Base-by-base conservation (phyloP, 139 green algal genomes). In the Diplosphaera chodatii region DNA sequence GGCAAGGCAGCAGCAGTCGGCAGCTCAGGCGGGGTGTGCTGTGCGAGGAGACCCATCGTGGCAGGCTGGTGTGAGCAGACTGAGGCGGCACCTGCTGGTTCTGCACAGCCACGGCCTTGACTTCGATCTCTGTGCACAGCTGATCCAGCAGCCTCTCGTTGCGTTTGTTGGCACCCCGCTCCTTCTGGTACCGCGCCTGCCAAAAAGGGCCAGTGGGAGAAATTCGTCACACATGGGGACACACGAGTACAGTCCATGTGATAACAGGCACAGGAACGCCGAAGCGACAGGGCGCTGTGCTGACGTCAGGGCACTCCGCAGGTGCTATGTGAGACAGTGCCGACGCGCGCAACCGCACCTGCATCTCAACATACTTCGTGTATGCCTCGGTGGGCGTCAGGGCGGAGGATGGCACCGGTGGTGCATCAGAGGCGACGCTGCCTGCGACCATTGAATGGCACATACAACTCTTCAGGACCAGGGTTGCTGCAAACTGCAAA, bases 101-200 rank as follows among this genome's bases (percentile, higher is more conserved):
- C 55, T 74, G 55, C 18, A 88, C 74, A 37, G 77, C 64, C 29
- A 72, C 74, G 25, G 83, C 81, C 63, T 80, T 78, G 40, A 65
- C 72, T 67, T 88, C 83, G 40, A 88, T 71, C 70, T 88, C 77
- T 20, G 33, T 55, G 31, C 68, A 76, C 55, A 88, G 77, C 67
- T 82, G 68, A 23, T 88, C 83, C 69, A 88, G 70, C 55, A 81
- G 32, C 67, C 82, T 84, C 66, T 86, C 81, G 32, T 77, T 69
- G 70, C 76, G 70, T 29, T 71, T 73, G 28, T 69, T 75, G 40
- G 77, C 65, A 37, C 82, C 62, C 8, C 72, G 63, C 74, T 87
- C 78, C 0, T 56, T 34, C 16, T 78, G 68, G 32, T 66, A 80
- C 29, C 56, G 59, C 29, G 27, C 64, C 64, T 69, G 64, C 64